These are phyloP conservation scores for Paraconiothyrium sp. DNA, from an alignment of 2,329 filamentous ascomycete genomes.

Conservation along the genomic window DNA sequence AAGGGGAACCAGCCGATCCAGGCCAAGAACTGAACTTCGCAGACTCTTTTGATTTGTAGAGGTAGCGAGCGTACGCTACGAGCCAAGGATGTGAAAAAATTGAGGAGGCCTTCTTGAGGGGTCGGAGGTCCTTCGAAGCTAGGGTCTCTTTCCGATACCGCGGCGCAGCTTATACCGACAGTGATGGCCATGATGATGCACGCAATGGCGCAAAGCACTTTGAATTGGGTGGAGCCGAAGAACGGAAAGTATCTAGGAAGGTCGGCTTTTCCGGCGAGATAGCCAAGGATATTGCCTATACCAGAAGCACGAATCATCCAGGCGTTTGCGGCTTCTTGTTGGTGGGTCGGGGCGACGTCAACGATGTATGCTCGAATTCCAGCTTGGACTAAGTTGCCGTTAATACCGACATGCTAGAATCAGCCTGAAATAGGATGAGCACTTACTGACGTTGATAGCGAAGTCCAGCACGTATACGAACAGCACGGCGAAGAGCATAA, in stretches of 20 bases:
- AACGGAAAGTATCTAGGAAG: constrained; percentile 79
- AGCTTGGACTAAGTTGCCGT: constrained; percentile 75
- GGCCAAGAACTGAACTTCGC: constrained; percentile 70
- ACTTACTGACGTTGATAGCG: constrained; percentile 86
- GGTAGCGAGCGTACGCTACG: constrained; percentile 81
- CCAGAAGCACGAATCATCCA: constrained; percentile 91
- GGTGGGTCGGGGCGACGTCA: constrained; percentile 89
- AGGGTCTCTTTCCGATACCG: constrained; percentile 83
- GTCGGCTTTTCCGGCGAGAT: constrained; percentile 85
- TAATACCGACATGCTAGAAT: constrained; percentile 5
- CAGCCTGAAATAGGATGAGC: background rate
- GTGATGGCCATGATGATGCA: constrained; percentile 76
- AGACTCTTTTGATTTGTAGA: constrained; percentile 83
- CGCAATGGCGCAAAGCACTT: constrained; percentile 88
- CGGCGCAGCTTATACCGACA: constrained; percentile 72
- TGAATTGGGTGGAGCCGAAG: constrained; percentile 89
- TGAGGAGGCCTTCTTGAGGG: constrained; percentile 70
- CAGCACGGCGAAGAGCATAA: constrained; percentile 82
- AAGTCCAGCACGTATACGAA: constrained; percentile 94
- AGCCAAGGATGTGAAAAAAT: constrained; percentile 83
- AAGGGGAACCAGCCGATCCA: constrained; percentile 98
- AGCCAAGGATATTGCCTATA: constrained; percentile 89
- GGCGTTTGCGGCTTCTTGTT: constrained; percentile 92
- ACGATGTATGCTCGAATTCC: constrained; percentile 92
- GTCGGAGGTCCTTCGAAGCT: constrained; percentile 72